Percentiles rank a stretch among this genome's conserved stretches.
Evolutionary conservation across 768 basidiomycete species (phyloP).

Genomic region (Pleurotus cornucopiae): DNA sequence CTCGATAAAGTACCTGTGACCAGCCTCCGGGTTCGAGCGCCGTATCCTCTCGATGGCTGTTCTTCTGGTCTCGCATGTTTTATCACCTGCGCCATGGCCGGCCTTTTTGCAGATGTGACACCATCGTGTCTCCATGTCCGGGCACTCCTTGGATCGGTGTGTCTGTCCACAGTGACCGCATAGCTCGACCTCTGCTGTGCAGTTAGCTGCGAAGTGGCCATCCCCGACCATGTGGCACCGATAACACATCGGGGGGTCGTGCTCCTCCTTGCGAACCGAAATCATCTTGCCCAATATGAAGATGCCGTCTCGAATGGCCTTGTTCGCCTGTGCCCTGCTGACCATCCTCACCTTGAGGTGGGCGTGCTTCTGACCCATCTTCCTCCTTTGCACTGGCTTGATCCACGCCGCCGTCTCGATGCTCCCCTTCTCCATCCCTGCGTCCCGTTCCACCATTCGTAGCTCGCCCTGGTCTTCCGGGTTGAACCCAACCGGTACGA

Average conservation of each 20-base stretch:
- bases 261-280: constrained; percentile 9
- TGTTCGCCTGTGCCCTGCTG: constrained; percentile 12
- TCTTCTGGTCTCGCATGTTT: constrained; percentile 16
- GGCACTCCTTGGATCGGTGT: constrained; percentile 16
- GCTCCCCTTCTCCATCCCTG: background rate
- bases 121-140: background rate
- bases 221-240: constrained; percentile 13
- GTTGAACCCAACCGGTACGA: constrained; percentile 17
- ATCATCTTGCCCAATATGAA: background rate
- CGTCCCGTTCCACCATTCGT: constrained; percentile 13
- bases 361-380: constrained; percentile 15
- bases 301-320: constrained; percentile 7
- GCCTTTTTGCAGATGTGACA: constrained; percentile 21
- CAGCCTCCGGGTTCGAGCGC: constrained; percentile 11
- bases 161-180: constrained; percentile 15
- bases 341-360: constrained; percentile 19
- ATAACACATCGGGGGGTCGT: constrained; percentile 14
- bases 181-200: constrained; percentile 8
- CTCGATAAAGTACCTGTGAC: constrained; percentile 15
- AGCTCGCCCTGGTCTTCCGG: background rate
- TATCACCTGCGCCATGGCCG: constrained; percentile 25
- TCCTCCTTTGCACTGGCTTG: constrained; percentile 12
- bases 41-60: constrained; percentile 6
- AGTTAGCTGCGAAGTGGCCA: constrained; percentile 15
- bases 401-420: background rate